These are phyloP conservation scores for Glarea lozoyensis DNA, from an alignment of 495 filamentous ascomycete species.

Conservation along the genomic window DNA sequence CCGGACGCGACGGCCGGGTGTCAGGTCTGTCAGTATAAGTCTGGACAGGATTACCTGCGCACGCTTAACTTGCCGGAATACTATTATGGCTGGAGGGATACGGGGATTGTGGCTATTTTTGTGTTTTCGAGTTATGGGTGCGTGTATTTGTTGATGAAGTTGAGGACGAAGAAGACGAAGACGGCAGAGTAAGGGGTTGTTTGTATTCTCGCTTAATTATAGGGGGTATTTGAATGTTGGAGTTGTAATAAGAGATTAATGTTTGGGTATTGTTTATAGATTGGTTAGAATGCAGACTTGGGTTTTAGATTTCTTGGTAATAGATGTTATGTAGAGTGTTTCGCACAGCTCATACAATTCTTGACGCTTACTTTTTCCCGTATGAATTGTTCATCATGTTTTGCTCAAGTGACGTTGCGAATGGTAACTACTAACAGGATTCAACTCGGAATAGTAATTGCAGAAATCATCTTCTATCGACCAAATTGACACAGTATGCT, in stretches of 20 bases:
- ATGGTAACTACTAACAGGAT: too few species aligned
- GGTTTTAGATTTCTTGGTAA: too few species aligned
- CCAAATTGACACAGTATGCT: too few species aligned
- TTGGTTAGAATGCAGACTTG: too few species aligned
- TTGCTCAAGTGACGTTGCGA: too few species aligned
- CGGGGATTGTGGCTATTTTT: slow-evolving; percentile 72
- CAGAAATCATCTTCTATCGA: too few species aligned
- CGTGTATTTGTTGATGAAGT: slow-evolving; percentile 72
- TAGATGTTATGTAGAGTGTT: too few species aligned
- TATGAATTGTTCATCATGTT: too few species aligned
- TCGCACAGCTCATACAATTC: too few species aligned
- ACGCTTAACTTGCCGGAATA: slow-evolving; percentile 55
- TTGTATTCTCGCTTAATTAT: neutral
- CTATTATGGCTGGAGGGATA: slow-evolving; percentile 56
- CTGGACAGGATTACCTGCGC: slow-evolving; percentile 57
- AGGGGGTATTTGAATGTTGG: neutral
- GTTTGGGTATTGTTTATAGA: neutral
- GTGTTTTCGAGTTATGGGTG: slow-evolving; percentile 68
- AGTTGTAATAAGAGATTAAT: neutral
- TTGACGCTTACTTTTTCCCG: too few species aligned
- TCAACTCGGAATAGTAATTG: too few species aligned
- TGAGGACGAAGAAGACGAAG: neutral
- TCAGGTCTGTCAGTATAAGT: slow-evolving; percentile 64
- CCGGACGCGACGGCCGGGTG: slow-evolving; percentile 44
- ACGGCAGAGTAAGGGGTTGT: neutral